A percentile compares a stretch with the other conserved stretches of the same genome.
Evolutionary conservation across 116 monocot genomes (phyloP).

Genomic region (Iris pallida): DNA sequence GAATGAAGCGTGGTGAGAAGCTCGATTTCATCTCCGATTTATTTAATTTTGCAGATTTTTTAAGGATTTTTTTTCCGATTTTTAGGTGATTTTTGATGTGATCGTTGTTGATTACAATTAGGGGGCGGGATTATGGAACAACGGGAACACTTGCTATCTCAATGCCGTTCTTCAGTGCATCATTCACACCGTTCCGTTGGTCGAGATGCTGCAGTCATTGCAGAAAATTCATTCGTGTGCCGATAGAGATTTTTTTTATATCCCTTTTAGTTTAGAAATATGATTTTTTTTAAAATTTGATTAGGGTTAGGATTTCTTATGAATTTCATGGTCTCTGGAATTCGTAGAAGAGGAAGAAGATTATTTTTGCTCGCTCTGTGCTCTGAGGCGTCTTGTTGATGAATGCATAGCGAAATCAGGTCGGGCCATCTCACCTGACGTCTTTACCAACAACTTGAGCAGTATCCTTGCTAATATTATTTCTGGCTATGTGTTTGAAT

Average conservation of each 20-base stretch:
- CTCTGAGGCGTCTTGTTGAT: conserved; percentile 32
- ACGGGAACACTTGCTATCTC: conserved; percentile 83
- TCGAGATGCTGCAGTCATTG: conserved; percentile 31
- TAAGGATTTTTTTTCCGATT: background rate
- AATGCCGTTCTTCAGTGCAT: conserved; percentile 76
- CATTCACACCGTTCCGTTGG: conserved; percentile 64
- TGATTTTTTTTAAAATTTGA: background rate
- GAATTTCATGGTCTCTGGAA: conserved; percentile 3
- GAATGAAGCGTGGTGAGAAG: too few relatives aligned
- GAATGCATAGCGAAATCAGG: conserved; percentile 21
- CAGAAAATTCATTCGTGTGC: conserved; percentile 21
- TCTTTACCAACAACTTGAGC: conserved; percentile 45
- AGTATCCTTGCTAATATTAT: conserved; percentile 59
- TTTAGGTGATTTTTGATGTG: background rate
- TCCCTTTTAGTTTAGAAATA: background rate
- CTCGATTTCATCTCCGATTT: background rate
- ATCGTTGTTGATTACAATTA: conserved; percentile 2
- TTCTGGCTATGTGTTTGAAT: too few relatives aligned
- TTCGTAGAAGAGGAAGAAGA: conserved; percentile 26
- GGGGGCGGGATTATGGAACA: conserved; percentile 64
- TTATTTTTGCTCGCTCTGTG: conserved; percentile 66
- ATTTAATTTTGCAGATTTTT: background rate
- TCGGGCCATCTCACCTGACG: conserved; percentile 22
- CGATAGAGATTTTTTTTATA: background rate
- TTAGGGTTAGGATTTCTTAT: background rate